Evolutionary conservation across 768 basidiomycete species (phyloP).

Genomic region (Mycena kentingensis): DNA sequence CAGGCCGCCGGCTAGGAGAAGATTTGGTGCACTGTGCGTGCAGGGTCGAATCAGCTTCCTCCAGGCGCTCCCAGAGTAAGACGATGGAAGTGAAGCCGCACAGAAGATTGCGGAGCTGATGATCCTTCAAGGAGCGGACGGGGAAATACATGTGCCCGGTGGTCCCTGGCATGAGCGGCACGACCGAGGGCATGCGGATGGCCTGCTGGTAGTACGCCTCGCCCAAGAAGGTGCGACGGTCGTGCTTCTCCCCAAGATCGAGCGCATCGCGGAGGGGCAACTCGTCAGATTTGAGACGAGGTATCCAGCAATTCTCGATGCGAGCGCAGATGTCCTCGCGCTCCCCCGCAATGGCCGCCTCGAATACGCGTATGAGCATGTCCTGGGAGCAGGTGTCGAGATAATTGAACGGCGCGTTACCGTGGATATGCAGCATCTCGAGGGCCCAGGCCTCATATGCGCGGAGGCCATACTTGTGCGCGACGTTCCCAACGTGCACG

Average conservation of each 20-base stretch:
- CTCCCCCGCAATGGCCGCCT: not conserved
- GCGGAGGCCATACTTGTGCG: constrained; percentile 7
- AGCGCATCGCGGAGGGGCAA: constrained; percentile 5
- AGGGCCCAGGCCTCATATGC: constrained; percentile 5
- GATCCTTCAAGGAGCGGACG: not conserved
- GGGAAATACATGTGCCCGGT: not conserved
- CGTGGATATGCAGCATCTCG: constrained; percentile 2
- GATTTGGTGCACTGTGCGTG: no score
- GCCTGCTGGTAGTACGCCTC: constrained; percentile 7
- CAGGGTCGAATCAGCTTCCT: no score
- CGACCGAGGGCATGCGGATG: not conserved
- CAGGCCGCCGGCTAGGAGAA: no score
- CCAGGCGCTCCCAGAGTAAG: constrained; percentile 5
- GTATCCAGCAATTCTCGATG: not conserved
- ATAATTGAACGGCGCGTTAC: constrained; percentile 1
- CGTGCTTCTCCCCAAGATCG: constrained; percentile 7
- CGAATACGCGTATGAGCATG: not conserved
- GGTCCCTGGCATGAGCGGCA: not conserved
- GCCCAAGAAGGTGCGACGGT: not conserved
- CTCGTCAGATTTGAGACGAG: not conserved
- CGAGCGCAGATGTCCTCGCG: not conserved
- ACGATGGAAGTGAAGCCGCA: constrained; percentile 2
- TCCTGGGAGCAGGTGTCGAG: not conserved
- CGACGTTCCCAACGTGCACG: not conserved
- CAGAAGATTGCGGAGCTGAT: constrained; percentile 3